Base-by-base conservation (phyloP, 148 eudicot genomes). In the Spergularia marina region DNA sequence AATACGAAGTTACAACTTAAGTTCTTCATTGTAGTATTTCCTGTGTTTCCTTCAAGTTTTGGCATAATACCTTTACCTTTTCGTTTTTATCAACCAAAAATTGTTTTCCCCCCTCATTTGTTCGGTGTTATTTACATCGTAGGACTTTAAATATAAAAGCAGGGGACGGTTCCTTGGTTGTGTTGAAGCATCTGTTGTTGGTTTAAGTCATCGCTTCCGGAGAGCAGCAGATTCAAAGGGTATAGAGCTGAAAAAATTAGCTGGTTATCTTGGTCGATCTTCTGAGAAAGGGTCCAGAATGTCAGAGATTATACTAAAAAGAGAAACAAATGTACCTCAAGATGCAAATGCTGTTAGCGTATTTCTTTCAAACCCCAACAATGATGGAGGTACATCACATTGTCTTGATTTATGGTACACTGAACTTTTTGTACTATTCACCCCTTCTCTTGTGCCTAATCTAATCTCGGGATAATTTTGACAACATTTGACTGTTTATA, bases 121-220 rank as follows among this genome's bases (percentile, higher is more conserved):
- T 70, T 70, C 12, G 39, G 12, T 70, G 73, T 30, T 68, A 14
- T 59, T 53, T 30, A n/a, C 49, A 69, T 78, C 65, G 69, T 86
- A 86, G 93, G 87, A 76, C 76, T 78, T 70, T 66, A 73, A 77
- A 53, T 71, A 53, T 79, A 53, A 74, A 77, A 59, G 62, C 73
- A 73, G 72, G 65, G 77, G 49, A 67, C 80, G 83, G 75, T 58
- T 81, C 65, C 83, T 94, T 59, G 96, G 95, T 64, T 88, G 90
- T 63, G 85, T 91, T 81, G 91, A 91, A 87, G 89, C 98, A 80
- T 89, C 89, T 62, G 88, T 90, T 60, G 95, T 91, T 84, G 98
- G 98, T 79, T 76, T 91, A 77, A 87, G 94, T 85, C 89, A 91
- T 79, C 88, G 89, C 75, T 94, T 87, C 80, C 88, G 81, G 47